phyloP scores from a whole-genome alignment of 805 yeast genomes.

The Zygosaccharomyces rouxii region DNA sequence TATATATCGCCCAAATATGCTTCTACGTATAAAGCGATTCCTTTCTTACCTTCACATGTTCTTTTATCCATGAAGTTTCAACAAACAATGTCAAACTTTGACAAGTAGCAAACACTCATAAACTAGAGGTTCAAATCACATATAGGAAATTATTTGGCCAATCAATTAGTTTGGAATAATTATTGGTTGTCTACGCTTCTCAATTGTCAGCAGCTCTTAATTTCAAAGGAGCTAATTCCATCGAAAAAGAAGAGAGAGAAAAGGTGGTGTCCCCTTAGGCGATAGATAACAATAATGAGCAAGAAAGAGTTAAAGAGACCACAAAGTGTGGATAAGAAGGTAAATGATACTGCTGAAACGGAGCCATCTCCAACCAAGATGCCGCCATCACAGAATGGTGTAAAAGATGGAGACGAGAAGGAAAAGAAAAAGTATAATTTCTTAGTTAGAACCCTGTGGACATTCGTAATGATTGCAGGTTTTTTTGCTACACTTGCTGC shows the following conservation, averaged over 20 bases:
- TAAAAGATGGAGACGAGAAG: not conserved
- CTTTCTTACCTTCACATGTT: not conserved
- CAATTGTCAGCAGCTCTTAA: not conserved
- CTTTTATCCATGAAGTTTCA: not conserved
- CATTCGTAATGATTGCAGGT: constrained; percentile 79
- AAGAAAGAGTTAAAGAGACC: constrained; percentile 3
- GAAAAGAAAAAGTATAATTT: constrained; percentile 40
- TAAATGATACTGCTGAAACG: not conserved
- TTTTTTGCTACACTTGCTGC: constrained; percentile 68
- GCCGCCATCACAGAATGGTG: not conserved
- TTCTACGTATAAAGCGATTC: not conserved
- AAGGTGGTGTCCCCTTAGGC: constrained; percentile 3
- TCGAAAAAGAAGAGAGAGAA: not conserved
- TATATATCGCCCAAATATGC: not conserved
- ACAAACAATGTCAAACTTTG: not conserved
- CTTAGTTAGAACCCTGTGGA: constrained; percentile 86
- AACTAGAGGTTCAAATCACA: not conserved
- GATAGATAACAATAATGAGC: not conserved
- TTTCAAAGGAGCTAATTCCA: not conserved
- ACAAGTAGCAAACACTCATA: not conserved
- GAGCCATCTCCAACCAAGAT: not conserved
- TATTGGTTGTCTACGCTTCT: not conserved
- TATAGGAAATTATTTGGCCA: not conserved
- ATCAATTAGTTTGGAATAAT: not conserved
- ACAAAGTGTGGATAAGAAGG: not conserved